Conservation (phyloP, 2,329 filamentous ascomycete genomes). For the Fusarium lyarnte region DNA sequence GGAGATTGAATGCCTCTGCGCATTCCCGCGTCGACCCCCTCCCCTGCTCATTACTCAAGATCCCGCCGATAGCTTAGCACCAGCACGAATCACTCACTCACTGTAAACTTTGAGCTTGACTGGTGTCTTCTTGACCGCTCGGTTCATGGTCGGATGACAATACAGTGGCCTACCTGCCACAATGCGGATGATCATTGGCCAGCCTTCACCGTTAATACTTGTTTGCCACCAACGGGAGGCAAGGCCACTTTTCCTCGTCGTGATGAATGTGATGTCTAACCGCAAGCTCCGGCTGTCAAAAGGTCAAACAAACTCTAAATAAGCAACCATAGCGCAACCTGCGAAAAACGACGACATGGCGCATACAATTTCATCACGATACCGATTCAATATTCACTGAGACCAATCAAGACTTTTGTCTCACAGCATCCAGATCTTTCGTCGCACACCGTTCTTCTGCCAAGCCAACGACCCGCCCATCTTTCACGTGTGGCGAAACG, state of each 20-base stretch:
- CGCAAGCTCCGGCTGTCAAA: neutral
- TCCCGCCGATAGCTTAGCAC: neutral
- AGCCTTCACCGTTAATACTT: neutral
- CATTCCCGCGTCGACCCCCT: constrained; percentile 11
- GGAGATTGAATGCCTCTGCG: constrained; percentile 14
- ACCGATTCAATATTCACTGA: neutral
- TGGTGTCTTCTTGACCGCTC: neutral
- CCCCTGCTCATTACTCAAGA: constrained; percentile 3
- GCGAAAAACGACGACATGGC: neutral
- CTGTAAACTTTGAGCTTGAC: neutral
- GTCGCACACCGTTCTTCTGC: constrained; percentile 20
- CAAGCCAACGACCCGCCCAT: neutral
- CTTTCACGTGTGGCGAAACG: constrained; percentile 6
- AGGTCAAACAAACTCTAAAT: constrained; percentile 23
- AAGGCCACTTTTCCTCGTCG: neutral
- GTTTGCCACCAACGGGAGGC: neutral
- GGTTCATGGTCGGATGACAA: neutral
- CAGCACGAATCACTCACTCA: constrained; percentile 6
- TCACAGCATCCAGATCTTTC: neutral
- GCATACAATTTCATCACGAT: neutral
- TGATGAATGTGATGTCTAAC: neutral
- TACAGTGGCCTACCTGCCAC: neutral
- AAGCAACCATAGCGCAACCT: neutral
- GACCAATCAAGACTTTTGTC: neutral
- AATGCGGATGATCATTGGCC: constrained; percentile 5